These are phyloP conservation scores for Paracoccidioides brasiliensis DNA, from an alignment of 2,329 filamentous ascomycete species.

Conservation along the genomic window DNA sequence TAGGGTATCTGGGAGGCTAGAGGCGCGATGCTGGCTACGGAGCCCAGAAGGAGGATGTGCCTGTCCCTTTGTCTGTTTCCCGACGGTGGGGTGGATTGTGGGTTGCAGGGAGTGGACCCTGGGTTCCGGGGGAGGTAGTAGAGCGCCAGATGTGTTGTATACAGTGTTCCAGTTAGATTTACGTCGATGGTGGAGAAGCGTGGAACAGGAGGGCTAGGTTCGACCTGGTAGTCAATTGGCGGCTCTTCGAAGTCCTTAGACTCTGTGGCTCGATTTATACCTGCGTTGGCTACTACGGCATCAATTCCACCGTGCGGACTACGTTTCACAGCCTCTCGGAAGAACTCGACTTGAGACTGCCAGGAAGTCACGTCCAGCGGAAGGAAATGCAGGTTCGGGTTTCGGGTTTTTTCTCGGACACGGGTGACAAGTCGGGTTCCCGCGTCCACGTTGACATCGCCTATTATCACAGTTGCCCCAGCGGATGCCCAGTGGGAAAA, in stretches of 20 bases:
- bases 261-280: slow-evolving; percentile 37
- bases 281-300: slow-evolving; percentile 54
- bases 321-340: slow-evolving; percentile 43
- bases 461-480: slow-evolving; percentile 49
- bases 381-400: slow-evolving; percentile 44
- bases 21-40: slow-evolving; percentile 41
- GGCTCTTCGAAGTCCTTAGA: slow-evolving; percentile 36
- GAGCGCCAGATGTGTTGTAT: slow-evolving; percentile 52
- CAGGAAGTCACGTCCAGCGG: slow-evolving; percentile 48
- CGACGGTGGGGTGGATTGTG: slow-evolving; percentile 17
- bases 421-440: slow-evolving; percentile 44
- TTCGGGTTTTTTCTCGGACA: slow-evolving; percentile 46
- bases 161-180: slow-evolving; percentile 51
- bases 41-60: slow-evolving; percentile 51
- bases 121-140: slow-evolving; percentile 45
- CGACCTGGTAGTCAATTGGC: slow-evolving; percentile 11
- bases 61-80: slow-evolving; percentile 35
- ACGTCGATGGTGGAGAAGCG: slow-evolving; percentile 45
- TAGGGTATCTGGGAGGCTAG: slow-evolving; percentile 40
- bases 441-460: slow-evolving; percentile 45
- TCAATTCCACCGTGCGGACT: slow-evolving; percentile 47
- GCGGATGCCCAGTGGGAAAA: slow-evolving; percentile 41
- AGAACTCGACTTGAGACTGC: slow-evolving; percentile 50
- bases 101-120: slow-evolving; percentile 24
- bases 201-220: slow-evolving; percentile 36